These are phyloP conservation scores for Curvularia lunata DNA, from an alignment of 2,329 filamentous ascomycete species.

Conservation along the genomic window DNA sequence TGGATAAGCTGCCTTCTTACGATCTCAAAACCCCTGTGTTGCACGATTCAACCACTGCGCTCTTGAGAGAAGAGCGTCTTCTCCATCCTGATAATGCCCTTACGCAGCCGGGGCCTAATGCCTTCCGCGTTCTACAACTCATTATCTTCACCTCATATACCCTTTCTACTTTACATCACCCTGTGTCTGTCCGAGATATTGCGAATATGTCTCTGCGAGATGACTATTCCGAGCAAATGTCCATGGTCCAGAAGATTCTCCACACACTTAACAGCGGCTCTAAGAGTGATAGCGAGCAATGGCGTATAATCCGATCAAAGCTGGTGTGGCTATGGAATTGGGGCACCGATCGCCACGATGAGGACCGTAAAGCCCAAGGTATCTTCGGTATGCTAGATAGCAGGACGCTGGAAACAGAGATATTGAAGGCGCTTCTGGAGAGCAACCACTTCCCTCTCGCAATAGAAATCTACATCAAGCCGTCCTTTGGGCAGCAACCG, in stretches of 20 bases:
- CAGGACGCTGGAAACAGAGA: constrained; percentile 71
- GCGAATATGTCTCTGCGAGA: constrained; percentile 69
- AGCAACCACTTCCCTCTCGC: constrained; percentile 70
- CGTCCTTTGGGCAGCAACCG: constrained; percentile 58
- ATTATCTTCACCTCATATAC: constrained; percentile 61
- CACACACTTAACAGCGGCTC: constrained; percentile 59
- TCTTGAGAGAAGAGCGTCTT: constrained; percentile 55
- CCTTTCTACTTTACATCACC: constrained; percentile 50
- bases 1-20: constrained; percentile 53
- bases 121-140: constrained; percentile 67
- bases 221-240: constrained; percentile 68
- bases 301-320: constrained; percentile 62
- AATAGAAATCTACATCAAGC: constrained; percentile 62
- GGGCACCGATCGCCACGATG: constrained; percentile 60
- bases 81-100: constrained; percentile 67
- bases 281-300: constrained; percentile 64
- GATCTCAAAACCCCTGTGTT: constrained; percentile 46
- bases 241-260: constrained; percentile 65
- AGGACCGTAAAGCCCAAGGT: constrained; percentile 53
- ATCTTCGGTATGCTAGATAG: constrained; percentile 64
- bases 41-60: constrained; percentile 36
- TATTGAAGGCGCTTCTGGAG: constrained; percentile 70
- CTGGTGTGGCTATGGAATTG: constrained; percentile 77
- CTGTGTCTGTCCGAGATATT: constrained; percentile 51
- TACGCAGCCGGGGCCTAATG: constrained; percentile 64